Evolutionary conservation across 208 protist species (phyloP), one percentile per base, ranked within the genome.

Genomic region (Trypanosoma melophagium): DNA sequence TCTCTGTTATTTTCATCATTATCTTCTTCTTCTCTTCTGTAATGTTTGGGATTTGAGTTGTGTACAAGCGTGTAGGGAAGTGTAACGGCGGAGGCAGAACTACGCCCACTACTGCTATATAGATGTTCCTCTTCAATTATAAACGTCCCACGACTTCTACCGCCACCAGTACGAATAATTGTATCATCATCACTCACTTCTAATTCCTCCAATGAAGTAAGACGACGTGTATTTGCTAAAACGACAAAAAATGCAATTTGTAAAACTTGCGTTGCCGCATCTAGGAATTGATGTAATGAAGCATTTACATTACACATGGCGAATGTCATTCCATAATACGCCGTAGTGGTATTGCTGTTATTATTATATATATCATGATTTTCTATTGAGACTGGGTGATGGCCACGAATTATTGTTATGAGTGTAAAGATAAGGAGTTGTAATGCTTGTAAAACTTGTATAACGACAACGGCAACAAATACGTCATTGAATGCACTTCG

Each of bases 401-500:
- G 42, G 7, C 53, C 53, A 7, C 24, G 4, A 24, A 67, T 35
- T 0, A 71, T 28, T 55, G 66, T 64, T 16, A 71, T 64, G 21
- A 62, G 10, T 24, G 58, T 1, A 40, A 71, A 62, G 0, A 62
- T 55, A n/a, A 71, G 38, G 3, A 62, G 47, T 41, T 71, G 58
- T 19, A 71, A 5, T 49, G 66, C 66, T 41, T 71, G 66, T 9
- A 71, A 8, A 44, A 62, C 35, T 22, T 71, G 66, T 19, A 71
- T 21, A 0, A 71, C 22, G 1, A 64, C 66, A 44, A 71, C 66
- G n/a, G 55, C 66, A 22, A 58, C 55, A 58, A 64, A 62, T 0
- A 71, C 51, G 45, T 71, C 66, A 58, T 71, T 71, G 21, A 71
- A 71, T 35, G 55, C 50, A 58, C 58, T 65, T 31, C 58, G 66